Percentiles rank a stretch among this genome's conserved stretches.
Conservation (phyloP, 2,329 filamentous ascomycete species). For the Lomentospora prolificans region DNA sequence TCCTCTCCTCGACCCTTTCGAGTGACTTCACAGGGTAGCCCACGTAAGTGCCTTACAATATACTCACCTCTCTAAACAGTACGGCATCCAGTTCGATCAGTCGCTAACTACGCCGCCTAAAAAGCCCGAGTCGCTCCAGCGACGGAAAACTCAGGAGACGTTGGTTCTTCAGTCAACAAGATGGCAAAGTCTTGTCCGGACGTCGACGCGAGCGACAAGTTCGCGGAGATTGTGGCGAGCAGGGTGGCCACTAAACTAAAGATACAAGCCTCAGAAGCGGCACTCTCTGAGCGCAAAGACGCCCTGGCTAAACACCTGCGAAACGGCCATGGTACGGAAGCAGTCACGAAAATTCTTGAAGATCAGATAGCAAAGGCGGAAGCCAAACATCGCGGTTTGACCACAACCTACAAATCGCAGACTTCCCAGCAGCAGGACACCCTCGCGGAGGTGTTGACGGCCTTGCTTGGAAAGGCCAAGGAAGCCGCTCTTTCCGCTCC, state of each 20-base stretch:
- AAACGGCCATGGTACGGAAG: not conserved
- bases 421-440: not conserved
- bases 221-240: slow-evolving; percentile 4
- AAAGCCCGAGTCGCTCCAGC: no score
- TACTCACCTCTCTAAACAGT: no score
- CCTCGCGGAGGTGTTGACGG: not conserved
- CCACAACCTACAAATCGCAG: not conserved
- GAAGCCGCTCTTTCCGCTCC: not conserved
- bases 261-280: not conserved
- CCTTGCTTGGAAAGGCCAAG: not conserved
- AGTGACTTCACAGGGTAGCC: no score
- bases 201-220: slow-evolving; percentile 5
- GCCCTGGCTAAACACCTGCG: not conserved
- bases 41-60: no score
- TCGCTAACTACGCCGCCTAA: no score
- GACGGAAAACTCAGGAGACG: not conserved
- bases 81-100: no score
- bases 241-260: slow-evolving; percentile 5
- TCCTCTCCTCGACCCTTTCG: no score
- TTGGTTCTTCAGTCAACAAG: not conserved
- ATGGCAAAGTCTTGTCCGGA: not conserved
- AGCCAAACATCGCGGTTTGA: not conserved
- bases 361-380: not conserved
- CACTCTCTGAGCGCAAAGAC: not conserved
- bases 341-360: not conserved